These are phyloP conservation scores for Adansonia gregorii DNA, from an alignment of 441 rosid genomes.

Conservation along the genomic window DNA sequence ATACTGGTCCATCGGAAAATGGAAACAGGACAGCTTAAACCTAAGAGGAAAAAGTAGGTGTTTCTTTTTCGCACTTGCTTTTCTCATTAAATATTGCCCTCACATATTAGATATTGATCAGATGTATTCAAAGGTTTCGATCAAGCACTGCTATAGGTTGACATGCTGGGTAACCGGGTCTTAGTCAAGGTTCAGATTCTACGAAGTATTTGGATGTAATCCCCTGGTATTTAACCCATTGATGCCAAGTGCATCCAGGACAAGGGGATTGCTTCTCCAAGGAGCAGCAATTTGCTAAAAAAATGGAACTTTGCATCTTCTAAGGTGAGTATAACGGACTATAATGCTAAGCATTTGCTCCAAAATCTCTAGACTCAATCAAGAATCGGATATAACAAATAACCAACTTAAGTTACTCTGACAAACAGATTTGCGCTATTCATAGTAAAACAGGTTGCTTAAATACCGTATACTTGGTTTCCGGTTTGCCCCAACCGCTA, in stretches of 20 bases:
- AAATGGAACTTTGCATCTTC: not conserved
- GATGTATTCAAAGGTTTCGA: not conserved
- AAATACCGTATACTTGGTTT: slow-evolving; percentile 90
- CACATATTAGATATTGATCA: not conserved
- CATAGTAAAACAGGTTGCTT: slow-evolving; percentile 10
- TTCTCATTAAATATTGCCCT: not conserved
- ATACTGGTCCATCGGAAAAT: not conserved
- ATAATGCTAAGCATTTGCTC: not conserved
- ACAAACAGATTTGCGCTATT: not conserved
- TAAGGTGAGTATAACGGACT: not conserved
- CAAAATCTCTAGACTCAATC: not conserved
- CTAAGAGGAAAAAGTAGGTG: not conserved
- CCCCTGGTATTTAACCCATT: not conserved
- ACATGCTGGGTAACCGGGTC: not conserved
- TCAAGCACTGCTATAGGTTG: slow-evolving; percentile 1
- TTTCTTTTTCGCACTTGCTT: not conserved
- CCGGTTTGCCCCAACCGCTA: slow-evolving; percentile 96
- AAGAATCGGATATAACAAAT: not conserved
- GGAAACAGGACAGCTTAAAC: slow-evolving; percentile 18
- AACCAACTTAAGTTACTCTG: not conserved
- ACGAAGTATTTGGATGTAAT: not conserved
- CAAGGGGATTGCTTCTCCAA: not conserved
- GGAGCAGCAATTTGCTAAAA: not conserved
- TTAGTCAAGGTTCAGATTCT: not conserved
- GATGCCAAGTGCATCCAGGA: not conserved